Percentiles rank a stretch among this genome's conserved stretches.
phyloP scores from a whole-genome alignment of 306 rosid genomes.

The Cicer chorassanicum region DNA sequence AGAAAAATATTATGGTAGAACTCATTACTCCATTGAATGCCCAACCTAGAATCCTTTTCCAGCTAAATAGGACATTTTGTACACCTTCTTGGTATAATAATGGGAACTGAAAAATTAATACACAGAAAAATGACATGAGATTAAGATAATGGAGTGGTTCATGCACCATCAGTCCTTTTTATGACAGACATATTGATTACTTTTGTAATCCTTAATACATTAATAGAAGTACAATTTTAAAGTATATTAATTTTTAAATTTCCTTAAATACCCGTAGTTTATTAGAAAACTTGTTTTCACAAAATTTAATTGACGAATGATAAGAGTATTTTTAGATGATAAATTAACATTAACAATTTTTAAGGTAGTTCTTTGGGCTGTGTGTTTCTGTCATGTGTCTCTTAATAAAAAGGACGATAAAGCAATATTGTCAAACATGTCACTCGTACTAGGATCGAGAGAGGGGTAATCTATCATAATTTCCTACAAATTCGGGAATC shows the following conservation, averaged over 20 bases:
- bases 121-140: constrained; percentile 11
- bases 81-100: constrained; percentile 90
- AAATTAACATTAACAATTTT: too few relatives aligned
- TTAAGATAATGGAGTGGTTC: background rate
- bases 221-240: background rate
- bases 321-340: too few relatives aligned
- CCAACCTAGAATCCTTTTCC: constrained; percentile 83
- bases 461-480: too few relatives aligned
- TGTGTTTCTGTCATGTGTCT: background rate
- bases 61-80: constrained; percentile 80
- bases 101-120: constrained; percentile 67
- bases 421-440: too few relatives aligned
- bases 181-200: background rate
- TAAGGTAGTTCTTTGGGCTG: too few relatives aligned
- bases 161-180: background rate
- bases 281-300: too few relatives aligned
- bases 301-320: too few relatives aligned
- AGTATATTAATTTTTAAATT: too few relatives aligned
- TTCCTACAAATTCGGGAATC: too few relatives aligned
- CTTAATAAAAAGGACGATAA: background rate
- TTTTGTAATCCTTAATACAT: too few relatives aligned
- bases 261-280: too few relatives aligned
- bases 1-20: constrained; percentile 71
- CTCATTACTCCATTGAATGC: constrained; percentile 60
- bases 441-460: too few relatives aligned